phyloP scores from a whole-genome alignment of 164 flowering plant genomes.

The Santalum album region DNA sequence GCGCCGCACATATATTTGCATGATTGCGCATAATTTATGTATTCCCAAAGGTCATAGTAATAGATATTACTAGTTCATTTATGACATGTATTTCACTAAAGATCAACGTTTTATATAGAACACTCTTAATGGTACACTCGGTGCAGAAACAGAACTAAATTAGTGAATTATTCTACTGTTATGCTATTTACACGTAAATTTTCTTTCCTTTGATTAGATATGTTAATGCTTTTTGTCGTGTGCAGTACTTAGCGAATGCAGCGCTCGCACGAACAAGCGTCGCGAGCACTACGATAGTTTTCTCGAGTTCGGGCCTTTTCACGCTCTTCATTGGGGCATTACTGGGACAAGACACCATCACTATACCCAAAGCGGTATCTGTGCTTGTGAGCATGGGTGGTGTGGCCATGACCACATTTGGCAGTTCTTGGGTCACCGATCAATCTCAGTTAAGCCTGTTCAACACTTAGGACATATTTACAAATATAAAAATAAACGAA shows the following conservation, averaged over 20 bases:
- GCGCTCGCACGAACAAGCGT: constrained; percentile 1
- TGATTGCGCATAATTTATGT: too few relatives aligned
- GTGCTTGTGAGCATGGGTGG: constrained; percentile 2
- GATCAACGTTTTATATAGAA: too few relatives aligned
- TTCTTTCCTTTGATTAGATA: too few relatives aligned
- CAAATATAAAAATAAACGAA: too few relatives aligned
- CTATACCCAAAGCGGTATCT: neutral
- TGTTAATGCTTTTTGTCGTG: neutral
- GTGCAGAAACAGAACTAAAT: too few relatives aligned
- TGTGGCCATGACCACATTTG: neutral
- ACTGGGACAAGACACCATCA: constrained; percentile 1
- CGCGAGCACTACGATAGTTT: neutral
- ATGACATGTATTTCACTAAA: too few relatives aligned
- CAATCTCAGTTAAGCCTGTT: neutral
- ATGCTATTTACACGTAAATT: too few relatives aligned
- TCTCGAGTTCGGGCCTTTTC: neutral
- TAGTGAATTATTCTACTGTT: too few relatives aligned
- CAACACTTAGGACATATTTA: neutral
- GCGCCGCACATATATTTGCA: too few relatives aligned
- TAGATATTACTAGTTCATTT: too few relatives aligned
- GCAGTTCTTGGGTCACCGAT: neutral
- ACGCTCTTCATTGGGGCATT: constrained; percentile 1
- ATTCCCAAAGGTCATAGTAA: too few relatives aligned
- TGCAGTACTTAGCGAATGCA: constrained; percentile 1
- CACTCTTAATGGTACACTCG: too few relatives aligned